Conservation (phyloP, 805 yeast genomes). For the Candida manassasensis region DNA sequence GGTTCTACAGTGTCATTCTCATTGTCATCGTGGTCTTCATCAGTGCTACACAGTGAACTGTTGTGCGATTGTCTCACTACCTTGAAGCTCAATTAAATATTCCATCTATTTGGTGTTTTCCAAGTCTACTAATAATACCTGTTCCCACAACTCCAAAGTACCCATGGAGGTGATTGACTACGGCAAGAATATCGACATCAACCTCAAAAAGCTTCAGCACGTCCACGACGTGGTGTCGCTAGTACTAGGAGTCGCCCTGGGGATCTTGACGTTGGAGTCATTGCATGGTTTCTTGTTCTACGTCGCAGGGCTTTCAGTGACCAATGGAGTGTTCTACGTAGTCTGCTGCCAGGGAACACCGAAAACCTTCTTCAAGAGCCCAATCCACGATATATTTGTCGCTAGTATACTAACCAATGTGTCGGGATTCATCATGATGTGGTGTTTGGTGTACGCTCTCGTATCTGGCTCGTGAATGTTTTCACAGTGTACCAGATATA, state of each 20-base stretch:
- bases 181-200: conserved; percentile 26
- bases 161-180: conserved; percentile 15
- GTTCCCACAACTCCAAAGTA: too few species aligned
- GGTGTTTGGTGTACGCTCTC: conserved; percentile 43
- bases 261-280: conserved; percentile 36
- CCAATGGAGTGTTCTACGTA: conserved; percentile 24
- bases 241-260: conserved; percentile 37
- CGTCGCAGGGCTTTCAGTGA: conserved; percentile 26
- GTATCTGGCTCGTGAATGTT: conserved; percentile 17
- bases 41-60: too few species aligned
- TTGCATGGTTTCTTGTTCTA: conserved; percentile 32
- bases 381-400: conserved; percentile 29
- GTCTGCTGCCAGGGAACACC: conserved; percentile 31
- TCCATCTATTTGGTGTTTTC: too few species aligned
- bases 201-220: conserved; percentile 23
- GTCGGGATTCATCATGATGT: conserved; percentile 43
- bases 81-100: too few species aligned
- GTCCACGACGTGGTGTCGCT: conserved; percentile 36
- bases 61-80: too few species aligned
- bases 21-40: too few species aligned
- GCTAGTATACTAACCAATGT: conserved; percentile 28
- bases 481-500: too few species aligned
- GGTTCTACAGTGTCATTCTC: too few species aligned
- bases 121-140: too few species aligned
- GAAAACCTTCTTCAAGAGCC: conserved; percentile 21